These are phyloP conservation scores for Diaporthe sp. DNA, from an alignment of 2,329 filamentous ascomycete species.

Conservation along the genomic window DNA sequence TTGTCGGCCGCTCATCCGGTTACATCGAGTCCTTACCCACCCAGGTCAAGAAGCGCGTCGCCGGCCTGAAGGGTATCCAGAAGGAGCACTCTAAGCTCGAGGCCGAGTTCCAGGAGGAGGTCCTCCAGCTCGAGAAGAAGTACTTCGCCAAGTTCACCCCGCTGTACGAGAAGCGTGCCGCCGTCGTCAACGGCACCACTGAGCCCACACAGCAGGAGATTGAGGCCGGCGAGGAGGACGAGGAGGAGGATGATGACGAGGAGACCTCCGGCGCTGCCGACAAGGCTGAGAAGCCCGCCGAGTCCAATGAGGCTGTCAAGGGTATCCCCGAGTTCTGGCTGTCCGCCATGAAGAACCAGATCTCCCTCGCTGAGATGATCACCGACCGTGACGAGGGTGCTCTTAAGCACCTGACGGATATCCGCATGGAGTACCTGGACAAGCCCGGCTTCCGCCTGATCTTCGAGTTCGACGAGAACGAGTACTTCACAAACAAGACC, in stretches of 20 bases:
- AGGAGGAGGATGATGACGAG: constrained; percentile 75
- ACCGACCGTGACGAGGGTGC: constrained; percentile 97
- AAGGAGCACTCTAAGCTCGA: constrained; percentile 99
- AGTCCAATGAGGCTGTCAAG: constrained; percentile 67
- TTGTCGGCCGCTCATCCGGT: constrained; percentile 94
- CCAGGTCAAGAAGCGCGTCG: constrained; percentile 90
- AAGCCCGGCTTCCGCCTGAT: constrained; percentile 98
- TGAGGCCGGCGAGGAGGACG: constrained; percentile 84
- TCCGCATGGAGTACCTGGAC: constrained; percentile 99
- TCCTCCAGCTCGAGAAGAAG: constrained; percentile 98
- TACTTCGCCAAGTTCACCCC: constrained; percentile 99
- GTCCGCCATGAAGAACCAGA: constrained; percentile 99
- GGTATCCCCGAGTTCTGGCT: constrained; percentile 99
- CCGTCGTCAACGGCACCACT: constrained; percentile 87
- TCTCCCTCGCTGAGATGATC: constrained; percentile 97
- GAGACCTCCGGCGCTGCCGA: constrained; percentile 57
- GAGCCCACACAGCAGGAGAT: constrained; percentile 93
- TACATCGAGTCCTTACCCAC: constrained; percentile 97
- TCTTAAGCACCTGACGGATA: constrained; percentile 89
- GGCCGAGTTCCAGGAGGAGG: constrained; percentile 98
- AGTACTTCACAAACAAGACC: constrained; percentile 97
- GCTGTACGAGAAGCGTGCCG: constrained; percentile 93
- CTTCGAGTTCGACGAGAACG: constrained; percentile 95
- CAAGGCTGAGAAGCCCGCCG: constrained; percentile 70
- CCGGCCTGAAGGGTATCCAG: constrained; percentile 96